phyloP scores from a whole-genome alignment of 2,329 filamentous ascomycete genomes.

The Pseudogymnoascus sp. region DNA sequence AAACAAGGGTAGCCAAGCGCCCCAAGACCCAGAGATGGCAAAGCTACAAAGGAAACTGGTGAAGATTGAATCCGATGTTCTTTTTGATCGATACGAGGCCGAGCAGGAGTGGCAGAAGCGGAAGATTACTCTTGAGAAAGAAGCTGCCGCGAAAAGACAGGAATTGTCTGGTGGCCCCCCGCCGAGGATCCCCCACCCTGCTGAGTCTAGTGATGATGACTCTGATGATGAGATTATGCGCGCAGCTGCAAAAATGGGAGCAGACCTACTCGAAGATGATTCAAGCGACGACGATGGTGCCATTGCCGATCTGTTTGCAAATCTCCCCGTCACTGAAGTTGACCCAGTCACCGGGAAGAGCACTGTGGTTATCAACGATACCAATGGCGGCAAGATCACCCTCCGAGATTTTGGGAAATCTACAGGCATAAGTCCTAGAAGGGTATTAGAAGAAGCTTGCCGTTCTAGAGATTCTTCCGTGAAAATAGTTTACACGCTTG shows the following conservation, averaged over 20 bases:
- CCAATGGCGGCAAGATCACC: slow-evolving; percentile 46
- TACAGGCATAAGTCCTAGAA: slow-evolving; percentile 65
- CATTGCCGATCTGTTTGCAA: slow-evolving; percentile 49
- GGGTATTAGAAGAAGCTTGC: slow-evolving; percentile 79
- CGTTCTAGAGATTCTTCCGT: slow-evolving; percentile 61
- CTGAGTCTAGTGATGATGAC: slow-evolving; percentile 28
- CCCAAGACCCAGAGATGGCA: slow-evolving; percentile 36
- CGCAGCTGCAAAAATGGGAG: slow-evolving; percentile 50
- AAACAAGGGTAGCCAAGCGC: slow-evolving; percentile 16
- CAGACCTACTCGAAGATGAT: slow-evolving; percentile 47
- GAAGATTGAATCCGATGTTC: slow-evolving; percentile 66
- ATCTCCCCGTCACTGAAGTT: slow-evolving; percentile 51
- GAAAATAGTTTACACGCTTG: slow-evolving; percentile 55
- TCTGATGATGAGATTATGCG: slow-evolving; percentile 39
- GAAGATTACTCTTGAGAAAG: slow-evolving; percentile 51
- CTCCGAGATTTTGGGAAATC: slow-evolving; percentile 80
- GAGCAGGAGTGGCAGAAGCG: slow-evolving; percentile 56
- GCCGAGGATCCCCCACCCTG: background rate
- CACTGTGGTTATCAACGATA: slow-evolving; percentile 44
- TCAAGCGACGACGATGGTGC: slow-evolving; percentile 44
- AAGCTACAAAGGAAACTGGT: slow-evolving; percentile 67
- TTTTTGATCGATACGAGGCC: slow-evolving; percentile 61
- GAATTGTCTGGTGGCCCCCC: slow-evolving; percentile 24
- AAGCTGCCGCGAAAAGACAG: slow-evolving; percentile 44
- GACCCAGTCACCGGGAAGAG: slow-evolving; percentile 50